Conservation (phyloP, 257 asterid genomes). For the Parsonsia alboflavescens region DNA sequence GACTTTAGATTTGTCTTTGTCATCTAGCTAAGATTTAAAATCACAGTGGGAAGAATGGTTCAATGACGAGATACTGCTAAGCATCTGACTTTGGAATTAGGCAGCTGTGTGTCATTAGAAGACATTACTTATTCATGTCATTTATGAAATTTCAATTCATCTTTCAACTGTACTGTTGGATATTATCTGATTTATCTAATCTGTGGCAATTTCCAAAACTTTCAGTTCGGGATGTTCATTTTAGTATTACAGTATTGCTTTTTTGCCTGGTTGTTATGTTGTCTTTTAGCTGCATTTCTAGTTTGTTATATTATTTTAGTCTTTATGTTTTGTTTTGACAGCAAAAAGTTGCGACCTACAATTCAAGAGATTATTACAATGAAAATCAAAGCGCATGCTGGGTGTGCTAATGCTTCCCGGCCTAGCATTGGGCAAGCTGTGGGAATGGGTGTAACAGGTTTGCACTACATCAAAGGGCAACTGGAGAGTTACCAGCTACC, state of each 20-base stretch:
- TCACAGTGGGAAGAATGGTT: background rate
- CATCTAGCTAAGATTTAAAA: background rate
- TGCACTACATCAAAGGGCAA: slow-evolving; percentile 63
- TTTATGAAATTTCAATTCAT: background rate
- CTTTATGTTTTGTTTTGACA: slow-evolving; percentile 24
- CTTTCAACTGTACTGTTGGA: background rate
- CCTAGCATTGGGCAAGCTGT: slow-evolving; percentile 56
- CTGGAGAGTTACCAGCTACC: slow-evolving; percentile 60
- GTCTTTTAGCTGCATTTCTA: background rate
- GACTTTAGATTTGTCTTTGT: background rate
- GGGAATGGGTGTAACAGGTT: slow-evolving; percentile 55
- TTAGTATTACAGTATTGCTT: background rate
- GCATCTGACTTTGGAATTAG: background rate
- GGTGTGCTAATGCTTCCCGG: slow-evolving; percentile 45
- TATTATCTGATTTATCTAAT: background rate
- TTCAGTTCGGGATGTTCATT: background rate
- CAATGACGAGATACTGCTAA: background rate
- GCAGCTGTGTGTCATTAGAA: background rate
- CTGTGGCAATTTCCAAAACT: background rate
- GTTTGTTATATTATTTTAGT: background rate
- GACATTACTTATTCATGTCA: background rate
- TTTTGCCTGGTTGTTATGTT: slow-evolving; percentile 7
- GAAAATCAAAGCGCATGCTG: slow-evolving; percentile 82
- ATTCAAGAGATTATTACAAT: slow-evolving; percentile 77
- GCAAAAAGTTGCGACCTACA: slow-evolving; percentile 93